Conservation (phyloP, 164 flowering plant species). For the Amborella trichopoda region DNA sequence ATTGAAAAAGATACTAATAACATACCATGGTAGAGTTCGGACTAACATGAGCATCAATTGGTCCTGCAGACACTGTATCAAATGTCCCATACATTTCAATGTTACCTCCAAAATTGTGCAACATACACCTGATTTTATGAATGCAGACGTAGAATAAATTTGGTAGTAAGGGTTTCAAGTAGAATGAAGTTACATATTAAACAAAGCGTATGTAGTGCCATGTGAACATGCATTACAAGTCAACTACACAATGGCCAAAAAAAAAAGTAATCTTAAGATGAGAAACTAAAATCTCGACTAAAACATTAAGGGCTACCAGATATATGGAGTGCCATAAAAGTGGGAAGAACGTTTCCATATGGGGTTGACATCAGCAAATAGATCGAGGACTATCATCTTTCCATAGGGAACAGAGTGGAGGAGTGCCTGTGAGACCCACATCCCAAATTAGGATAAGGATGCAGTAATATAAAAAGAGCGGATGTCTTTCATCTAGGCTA, state of each 20-base stretch:
- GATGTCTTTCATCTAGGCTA: no score
- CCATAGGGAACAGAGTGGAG: constrained; percentile 94
- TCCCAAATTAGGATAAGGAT: no score
- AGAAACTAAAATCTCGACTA: neutral
- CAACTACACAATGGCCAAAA: neutral
- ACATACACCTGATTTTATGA: constrained; percentile 63
- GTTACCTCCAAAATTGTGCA: constrained; percentile 97
- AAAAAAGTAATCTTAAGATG: neutral
- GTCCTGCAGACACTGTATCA: constrained; percentile 83
- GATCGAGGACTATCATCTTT: constrained; percentile 96
- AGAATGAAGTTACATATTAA: no score
- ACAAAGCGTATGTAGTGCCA: no score
- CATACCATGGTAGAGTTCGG: constrained; percentile 89
- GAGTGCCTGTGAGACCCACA: constrained; percentile 60
- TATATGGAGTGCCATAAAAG: constrained; percentile 85
- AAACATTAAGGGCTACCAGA: constrained; percentile 38
- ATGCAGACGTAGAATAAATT: no score
- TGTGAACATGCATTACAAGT: no score
- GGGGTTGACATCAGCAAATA: constrained; percentile 95
- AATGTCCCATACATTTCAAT: constrained; percentile 93
- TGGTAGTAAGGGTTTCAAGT: no score
- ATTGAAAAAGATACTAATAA: no score
- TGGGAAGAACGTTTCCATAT: constrained; percentile 81
- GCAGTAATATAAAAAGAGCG: no score
- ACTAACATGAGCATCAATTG: constrained; percentile 82